phyloP scores from a whole-genome alignment of 2,329 filamentous ascomycete genomes.

The Esteya vermicola region DNA sequence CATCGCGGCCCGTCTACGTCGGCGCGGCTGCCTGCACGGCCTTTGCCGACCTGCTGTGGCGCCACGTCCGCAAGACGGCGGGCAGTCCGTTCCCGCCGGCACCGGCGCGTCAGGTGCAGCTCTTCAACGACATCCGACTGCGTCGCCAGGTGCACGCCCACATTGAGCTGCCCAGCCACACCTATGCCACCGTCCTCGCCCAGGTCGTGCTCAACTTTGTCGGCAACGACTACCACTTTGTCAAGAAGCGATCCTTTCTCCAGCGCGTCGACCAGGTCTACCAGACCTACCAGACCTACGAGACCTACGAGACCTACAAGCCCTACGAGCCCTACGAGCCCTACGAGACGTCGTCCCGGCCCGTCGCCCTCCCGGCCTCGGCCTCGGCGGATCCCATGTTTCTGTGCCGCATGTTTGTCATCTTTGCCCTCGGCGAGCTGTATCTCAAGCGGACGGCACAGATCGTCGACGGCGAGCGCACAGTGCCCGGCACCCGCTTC shows the following conservation, averaged over 20 bases:
- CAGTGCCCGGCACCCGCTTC: constrained; percentile 21
- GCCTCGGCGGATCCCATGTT: not conserved
- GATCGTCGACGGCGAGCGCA: constrained; percentile 10
- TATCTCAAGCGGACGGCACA: not conserved
- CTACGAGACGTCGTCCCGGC: too few relatives aligned
- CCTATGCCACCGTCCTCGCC: not conserved
- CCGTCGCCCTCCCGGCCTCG: too few relatives aligned
- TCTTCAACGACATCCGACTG: not conserved
- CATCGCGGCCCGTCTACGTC: not conserved
- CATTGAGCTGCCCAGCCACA: not conserved
- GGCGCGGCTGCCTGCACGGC: constrained; percentile 1
- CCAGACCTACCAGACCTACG: not conserved
- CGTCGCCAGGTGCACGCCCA: not conserved
- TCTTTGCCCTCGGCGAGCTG: constrained; percentile 1
- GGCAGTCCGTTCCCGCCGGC: not conserved
- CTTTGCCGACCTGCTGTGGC: constrained; percentile 1
- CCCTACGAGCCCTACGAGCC: too few relatives aligned
- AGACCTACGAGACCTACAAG: not conserved
- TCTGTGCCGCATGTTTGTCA: not conserved
- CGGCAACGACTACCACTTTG: constrained; percentile 1
- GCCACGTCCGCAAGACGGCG: not conserved
- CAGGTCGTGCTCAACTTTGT: constrained; percentile 1
- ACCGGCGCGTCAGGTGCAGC: not conserved
- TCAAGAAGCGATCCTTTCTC: not conserved
- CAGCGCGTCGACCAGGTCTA: not conserved